Base-by-base conservation (phyloP, 768 basidiomycete genomes). In the Tricholoma hemisulphureum region DNA sequence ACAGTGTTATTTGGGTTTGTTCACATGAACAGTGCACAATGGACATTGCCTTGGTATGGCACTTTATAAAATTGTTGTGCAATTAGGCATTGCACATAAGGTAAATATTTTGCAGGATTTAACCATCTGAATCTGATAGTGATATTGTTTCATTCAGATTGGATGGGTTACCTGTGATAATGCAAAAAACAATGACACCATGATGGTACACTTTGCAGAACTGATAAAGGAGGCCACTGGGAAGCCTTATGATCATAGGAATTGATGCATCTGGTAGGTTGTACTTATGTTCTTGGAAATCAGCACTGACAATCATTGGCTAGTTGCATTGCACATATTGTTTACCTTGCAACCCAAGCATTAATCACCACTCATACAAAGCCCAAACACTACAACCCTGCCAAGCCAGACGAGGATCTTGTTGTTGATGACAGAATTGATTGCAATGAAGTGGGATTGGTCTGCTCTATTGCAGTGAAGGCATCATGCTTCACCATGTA, bases 101-200 rank as follows among this genome's bases (percentile, higher is more conserved):
- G 45, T 46, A n/a, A 18, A 26, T 46, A 31, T 5, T 31, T 31
- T 31, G n/a, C n/a, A n/a, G n/a, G n/a, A n/a, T n/a, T n/a, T n/a
- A n/a, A n/a, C n/a, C 6, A 6, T 6, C 5, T 31, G 29, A 5
- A 6, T 31, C 5, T 31, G 2, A 26, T n/a, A 10, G 20, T 21
- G n/a, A 20, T 46, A 46, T 46, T 46, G 10, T 18, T n/a, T 23
- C 34, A 18, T 48, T 13, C 56, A 75, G 74, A 62, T 75, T 58
- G 70, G 71, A 1, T 60, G 71, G 51, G 61, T 77, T 1, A 77
- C 74, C 0, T 75, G 69, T n/a, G n/a, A n/a, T n/a, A n/a, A n/a
- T n/a, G n/a, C n/a, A n/a, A n/a, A n/a, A n/a, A n/a, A n/a, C n/a
- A 79, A 77, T 56, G 52, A 55, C 16, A 75, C 73, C 0, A 77